Base-by-base conservation (phyloP, 805 yeast species). In the Diddensiella transvaalensis region DNA sequence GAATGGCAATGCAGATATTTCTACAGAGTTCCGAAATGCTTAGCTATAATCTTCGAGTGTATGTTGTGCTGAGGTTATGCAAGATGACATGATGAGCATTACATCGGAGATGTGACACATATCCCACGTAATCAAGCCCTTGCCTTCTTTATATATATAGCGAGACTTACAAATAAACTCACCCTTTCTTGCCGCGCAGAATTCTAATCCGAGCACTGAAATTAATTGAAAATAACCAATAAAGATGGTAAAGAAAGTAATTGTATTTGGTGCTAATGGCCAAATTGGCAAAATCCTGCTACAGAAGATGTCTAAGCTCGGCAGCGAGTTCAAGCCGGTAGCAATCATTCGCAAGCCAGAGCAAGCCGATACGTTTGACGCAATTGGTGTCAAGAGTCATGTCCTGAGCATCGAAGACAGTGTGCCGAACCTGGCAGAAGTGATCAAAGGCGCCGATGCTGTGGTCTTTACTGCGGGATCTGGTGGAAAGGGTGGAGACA, bases 381-480 rank as follows among this genome's bases (percentile, higher is more conserved):
- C 62, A 2, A 59, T 73, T 10, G 71, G 75, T 5, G 63, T 70
- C 4, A 58, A 65, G 2, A 56, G 66, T 8, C 67, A 76, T 3
- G 56, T 65, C 10, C 62, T 69, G 10, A 69, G 76, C 21, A 65
- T 71, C 32, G 60, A 77, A 42, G 39, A 47, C 15, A 49, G 47
- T 10, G 52, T 47, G n/a, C 71, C 71, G 30, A 67, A 68, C 4
- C 60, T 80, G 26, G 63, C 71, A 0, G 52, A 59, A 2, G 66
- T 64, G 0, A 57, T 81, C 30, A 60, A 64, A 37, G 82, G 79
- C 2, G 71, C 68, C 32, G 79, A 78, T 54, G 79, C 80, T 5
- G 78, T 81, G 3, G 78, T 82, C 0, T 78, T 80, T 67, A 65
- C 76, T 35, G 85, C 83, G 0, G 86, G 86, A 5, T 78, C 83